Percentiles rank a stretch among this genome's conserved stretches.
Evolutionary conservation across 2,329 filamentous ascomycete genomes (phyloP).

Genomic region (Colletotrichum lini): DNA sequence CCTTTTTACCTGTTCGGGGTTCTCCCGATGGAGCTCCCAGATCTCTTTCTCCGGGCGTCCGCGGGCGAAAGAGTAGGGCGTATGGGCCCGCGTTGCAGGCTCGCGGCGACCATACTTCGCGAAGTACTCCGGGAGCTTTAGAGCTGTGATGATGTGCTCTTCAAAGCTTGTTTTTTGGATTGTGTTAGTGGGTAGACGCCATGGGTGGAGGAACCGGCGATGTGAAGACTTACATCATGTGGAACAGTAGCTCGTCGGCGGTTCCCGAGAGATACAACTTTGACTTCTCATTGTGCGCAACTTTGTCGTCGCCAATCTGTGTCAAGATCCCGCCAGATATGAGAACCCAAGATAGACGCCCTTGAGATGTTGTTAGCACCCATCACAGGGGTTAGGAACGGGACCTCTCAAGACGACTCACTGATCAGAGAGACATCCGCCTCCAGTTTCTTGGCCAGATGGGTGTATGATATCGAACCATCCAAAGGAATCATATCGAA

Average conservation of each 20-base stretch:
- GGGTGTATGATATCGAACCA: constrained; percentile 46
- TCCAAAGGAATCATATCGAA: constrained; percentile 51
- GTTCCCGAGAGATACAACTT: constrained; percentile 34
- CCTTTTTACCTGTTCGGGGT: constrained; percentile 45
- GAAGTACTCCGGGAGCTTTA: constrained; percentile 51
- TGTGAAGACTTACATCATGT: constrained; percentile 26
- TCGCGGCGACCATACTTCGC: constrained; percentile 50
- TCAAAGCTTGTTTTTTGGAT: constrained; percentile 45
- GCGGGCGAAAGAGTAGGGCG: constrained; percentile 47
- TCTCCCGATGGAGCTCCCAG: constrained; percentile 50
- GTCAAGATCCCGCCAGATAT: constrained; percentile 43
- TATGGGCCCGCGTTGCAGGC: constrained; percentile 47
- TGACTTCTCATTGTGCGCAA: constrained; percentile 47
- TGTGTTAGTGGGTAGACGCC: neutral
- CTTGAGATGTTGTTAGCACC: constrained; percentile 24
- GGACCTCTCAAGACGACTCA: constrained; percentile 24
- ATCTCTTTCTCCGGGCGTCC: constrained; percentile 49
- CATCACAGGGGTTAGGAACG: too few species aligned
- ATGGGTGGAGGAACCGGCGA: too few species aligned
- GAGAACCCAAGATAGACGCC: constrained; percentile 44
- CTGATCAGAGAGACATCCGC: constrained; percentile 49
- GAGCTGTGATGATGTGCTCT: constrained; percentile 43
- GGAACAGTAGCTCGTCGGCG: constrained; percentile 38
- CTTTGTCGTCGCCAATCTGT: constrained; percentile 41
- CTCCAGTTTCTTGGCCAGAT: constrained; percentile 48